Conservation (phyloP, 2,329 filamentous ascomycete species). For the Sporothrix curviconia region DNA sequence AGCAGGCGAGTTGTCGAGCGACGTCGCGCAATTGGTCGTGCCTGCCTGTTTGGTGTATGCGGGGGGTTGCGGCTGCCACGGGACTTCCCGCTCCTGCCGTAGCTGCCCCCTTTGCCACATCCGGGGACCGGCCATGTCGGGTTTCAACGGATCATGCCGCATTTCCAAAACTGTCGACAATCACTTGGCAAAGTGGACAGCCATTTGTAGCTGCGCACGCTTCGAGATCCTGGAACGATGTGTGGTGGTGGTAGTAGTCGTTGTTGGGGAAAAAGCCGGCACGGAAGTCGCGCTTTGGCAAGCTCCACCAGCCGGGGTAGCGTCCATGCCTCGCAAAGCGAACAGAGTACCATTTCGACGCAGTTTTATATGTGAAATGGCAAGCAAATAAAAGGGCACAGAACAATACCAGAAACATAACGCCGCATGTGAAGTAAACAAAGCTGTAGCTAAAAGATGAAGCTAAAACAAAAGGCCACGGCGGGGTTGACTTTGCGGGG, state of each 20-base stretch:
- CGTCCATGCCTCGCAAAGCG: not conserved
- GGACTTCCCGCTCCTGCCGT: not conserved
- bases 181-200: not conserved
- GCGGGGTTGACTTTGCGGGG: too few species aligned
- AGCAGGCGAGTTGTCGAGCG: not conserved
- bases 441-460: too few species aligned
- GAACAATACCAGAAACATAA: too few species aligned
- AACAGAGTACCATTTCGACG: not conserved
- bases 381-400: too few species aligned
- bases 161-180: not conserved
- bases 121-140: not conserved
- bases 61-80: too few species aligned
- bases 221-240: conserved; percentile 1
- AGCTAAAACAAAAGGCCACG: too few species aligned
- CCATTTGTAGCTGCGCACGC: not conserved
- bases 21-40: not conserved
- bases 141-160: not conserved
- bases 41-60: not conserved
- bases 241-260: conserved; percentile 2
- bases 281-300: not conserved
- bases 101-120: not conserved
- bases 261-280: not conserved
- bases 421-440: too few species aligned
- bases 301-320: not conserved
- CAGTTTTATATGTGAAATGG: too few species aligned